Conservation (phyloP, 1,139 yeast genomes). For the Protomyces gravidus region DNA sequence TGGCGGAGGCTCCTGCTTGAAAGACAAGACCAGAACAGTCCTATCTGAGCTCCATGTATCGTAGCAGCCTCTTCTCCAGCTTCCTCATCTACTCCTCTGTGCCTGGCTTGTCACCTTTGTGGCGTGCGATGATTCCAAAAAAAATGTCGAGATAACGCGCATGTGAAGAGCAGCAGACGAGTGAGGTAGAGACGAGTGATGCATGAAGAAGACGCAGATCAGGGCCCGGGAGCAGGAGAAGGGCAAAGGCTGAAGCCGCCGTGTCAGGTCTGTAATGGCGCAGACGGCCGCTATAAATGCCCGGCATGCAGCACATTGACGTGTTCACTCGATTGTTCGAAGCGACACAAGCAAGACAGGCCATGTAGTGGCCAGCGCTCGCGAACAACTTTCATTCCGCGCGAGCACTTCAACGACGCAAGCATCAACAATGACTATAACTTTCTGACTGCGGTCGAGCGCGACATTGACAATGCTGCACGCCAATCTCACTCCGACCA, state of each 20-base stretch:
- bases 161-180: too few species aligned
- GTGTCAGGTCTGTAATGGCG: conserved; percentile 6
- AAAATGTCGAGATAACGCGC: too few species aligned
- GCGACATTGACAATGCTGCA: conserved; percentile 54
- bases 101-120: too few species aligned
- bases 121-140: too few species aligned
- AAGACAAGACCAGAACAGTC: too few species aligned
- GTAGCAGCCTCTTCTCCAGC: too few species aligned
- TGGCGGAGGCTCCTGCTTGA: too few species aligned
- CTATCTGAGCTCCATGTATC: too few species aligned
- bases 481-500: conserved; percentile 35
- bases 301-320: conserved; percentile 70
- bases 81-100: too few species aligned
- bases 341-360: conserved; percentile 58
- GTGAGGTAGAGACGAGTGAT: too few species aligned
- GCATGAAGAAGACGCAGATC: too few species aligned
- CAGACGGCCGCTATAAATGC: conserved; percentile 61
- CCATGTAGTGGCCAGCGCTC: conserved; percentile 68
- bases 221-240: too few species aligned
- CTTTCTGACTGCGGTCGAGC: conserved; percentile 58
- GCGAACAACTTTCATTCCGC: conserved; percentile 55
- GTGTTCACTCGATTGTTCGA: conserved; percentile 69
- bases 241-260: neutral
- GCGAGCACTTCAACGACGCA: conserved; percentile 42
- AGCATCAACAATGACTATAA: conserved; percentile 79